A percentile compares a stretch with the other conserved stretches of the same genome.
These are phyloP conservation scores for Hibiscus trionum DNA, from an alignment of 345 rosid species.

Conservation along the genomic window DNA sequence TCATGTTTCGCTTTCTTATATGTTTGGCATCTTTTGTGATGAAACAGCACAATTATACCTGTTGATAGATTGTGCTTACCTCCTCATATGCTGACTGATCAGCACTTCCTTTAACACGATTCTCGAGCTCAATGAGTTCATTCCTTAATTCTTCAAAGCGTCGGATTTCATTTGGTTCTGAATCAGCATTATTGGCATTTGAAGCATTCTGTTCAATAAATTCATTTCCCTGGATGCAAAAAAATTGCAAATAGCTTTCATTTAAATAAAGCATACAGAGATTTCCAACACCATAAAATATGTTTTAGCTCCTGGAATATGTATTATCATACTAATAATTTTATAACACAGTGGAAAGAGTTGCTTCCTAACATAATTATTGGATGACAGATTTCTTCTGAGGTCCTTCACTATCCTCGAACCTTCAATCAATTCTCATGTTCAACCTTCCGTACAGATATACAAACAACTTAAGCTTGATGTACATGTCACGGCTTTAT, in stretches of 20 bases:
- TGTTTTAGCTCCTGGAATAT: not conserved
- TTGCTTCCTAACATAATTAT: not conserved
- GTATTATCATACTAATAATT: not conserved
- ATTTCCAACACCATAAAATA: not conserved
- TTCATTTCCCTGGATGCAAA: slow-evolving; percentile 48
- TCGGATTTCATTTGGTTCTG: slow-evolving; percentile 49
- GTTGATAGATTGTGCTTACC: slow-evolving; percentile 29
- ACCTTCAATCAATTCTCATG: too few relatives aligned
- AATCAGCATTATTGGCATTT: slow-evolving; percentile 22
- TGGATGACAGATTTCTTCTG: not conserved
- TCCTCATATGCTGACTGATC: slow-evolving; percentile 48
- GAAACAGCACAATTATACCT: not conserved
- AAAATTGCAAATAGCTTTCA: slow-evolving; percentile 11
- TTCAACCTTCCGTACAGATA: too few relatives aligned
- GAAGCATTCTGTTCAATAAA: slow-evolving; percentile 23
- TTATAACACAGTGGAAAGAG: not conserved
- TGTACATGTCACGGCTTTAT: too few relatives aligned
- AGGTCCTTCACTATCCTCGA: not conserved
- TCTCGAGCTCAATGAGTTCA: slow-evolving; percentile 90
- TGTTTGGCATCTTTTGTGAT: not conserved
- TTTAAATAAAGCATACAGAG: not conserved
- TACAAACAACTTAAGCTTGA: too few relatives aligned
- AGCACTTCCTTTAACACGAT: slow-evolving; percentile 72
- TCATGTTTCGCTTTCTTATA: not conserved
- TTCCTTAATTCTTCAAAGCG: slow-evolving; percentile 76